These are phyloP conservation scores for Macrolepiota albuminosa DNA, from an alignment of 768 basidiomycete species.

Conservation along the genomic window DNA sequence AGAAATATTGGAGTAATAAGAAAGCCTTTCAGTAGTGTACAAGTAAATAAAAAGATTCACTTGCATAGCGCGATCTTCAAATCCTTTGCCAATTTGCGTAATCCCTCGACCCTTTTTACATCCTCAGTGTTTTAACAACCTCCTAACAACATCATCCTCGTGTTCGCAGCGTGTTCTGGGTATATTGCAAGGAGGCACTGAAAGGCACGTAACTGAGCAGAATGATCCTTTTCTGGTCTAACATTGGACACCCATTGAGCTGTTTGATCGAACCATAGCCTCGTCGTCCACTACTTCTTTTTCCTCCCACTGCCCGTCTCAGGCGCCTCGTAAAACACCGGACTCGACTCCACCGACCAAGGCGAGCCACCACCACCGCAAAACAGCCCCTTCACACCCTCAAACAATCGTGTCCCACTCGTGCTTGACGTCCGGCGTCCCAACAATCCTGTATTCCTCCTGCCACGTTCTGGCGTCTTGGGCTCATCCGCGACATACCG, in stretches of 20 bases:
- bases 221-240: conserved; percentile 94
- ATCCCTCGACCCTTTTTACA: conserved; percentile 55
- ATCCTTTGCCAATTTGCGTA: conserved; percentile 55
- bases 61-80: conserved; percentile 40
- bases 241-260: not conserved
- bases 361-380: not conserved
- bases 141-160: conserved; percentile 68
- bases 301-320: not conserved
- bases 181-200: conserved; percentile 48
- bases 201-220: conserved; percentile 72
- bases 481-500: not conserved
- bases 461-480: not conserved
- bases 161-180: conserved; percentile 48
- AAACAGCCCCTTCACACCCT: too few species aligned
- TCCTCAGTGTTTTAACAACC: conserved; percentile 79
- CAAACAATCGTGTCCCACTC: too few species aligned
- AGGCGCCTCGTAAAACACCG: not conserved
- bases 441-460: not conserved
- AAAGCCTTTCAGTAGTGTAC: too few species aligned
- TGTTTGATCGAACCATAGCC: not conserved
- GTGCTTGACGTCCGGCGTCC: conserved; percentile 27
- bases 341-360: not conserved
- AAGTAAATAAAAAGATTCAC: too few species aligned
- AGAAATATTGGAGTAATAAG: too few species aligned
- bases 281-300: conserved; percentile 17